These are phyloP conservation scores for Penicillium nordicum DNA, from an alignment of 2,329 filamentous ascomycete species.

Conservation along the genomic window DNA sequence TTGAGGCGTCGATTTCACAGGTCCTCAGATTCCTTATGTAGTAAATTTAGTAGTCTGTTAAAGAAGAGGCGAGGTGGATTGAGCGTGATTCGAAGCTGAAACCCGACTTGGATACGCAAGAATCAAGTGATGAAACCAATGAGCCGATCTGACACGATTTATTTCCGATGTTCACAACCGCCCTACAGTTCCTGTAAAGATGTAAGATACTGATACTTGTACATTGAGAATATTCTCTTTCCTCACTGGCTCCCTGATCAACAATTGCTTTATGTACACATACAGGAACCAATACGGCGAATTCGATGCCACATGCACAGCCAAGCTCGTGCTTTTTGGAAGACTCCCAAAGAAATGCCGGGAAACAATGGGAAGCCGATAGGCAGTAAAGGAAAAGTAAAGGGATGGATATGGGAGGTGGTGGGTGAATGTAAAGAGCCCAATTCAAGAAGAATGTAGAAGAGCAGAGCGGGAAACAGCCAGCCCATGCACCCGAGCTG, in stretches of 20 bases:
- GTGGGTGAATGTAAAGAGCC: neutral
- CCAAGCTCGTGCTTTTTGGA: neutral
- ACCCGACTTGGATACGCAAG: neutral
- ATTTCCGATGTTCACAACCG: neutral
- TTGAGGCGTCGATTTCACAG: too few species aligned
- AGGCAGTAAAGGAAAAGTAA: neutral
- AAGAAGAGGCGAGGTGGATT: neutral
- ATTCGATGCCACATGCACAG: slow-evolving; percentile 1
- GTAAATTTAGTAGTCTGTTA: too few species aligned
- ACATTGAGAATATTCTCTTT: slow-evolving; percentile 11
- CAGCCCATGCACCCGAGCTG: neutral
- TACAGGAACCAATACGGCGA: slow-evolving; percentile 5
- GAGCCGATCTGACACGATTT: neutral
- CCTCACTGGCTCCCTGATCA: slow-evolving; percentile 4
- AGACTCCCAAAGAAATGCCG: slow-evolving; percentile 16
- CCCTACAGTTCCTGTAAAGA: neutral
- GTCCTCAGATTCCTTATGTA: too few species aligned
- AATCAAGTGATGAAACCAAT: neutral
- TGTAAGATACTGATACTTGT: slow-evolving; percentile 3
- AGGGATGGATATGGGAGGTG: neutral
- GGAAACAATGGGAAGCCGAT: neutral
- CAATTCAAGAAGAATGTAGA: neutral
- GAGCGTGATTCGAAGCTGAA: neutral
- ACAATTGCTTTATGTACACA: slow-evolving; percentile 16
- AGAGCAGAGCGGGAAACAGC: slow-evolving; percentile 6